A percentile compares a stretch with the other conserved stretches of the same genome.
Conservation (phyloP, 306 rosid genomes). For the Sphenostylis stenocarpa region DNA sequence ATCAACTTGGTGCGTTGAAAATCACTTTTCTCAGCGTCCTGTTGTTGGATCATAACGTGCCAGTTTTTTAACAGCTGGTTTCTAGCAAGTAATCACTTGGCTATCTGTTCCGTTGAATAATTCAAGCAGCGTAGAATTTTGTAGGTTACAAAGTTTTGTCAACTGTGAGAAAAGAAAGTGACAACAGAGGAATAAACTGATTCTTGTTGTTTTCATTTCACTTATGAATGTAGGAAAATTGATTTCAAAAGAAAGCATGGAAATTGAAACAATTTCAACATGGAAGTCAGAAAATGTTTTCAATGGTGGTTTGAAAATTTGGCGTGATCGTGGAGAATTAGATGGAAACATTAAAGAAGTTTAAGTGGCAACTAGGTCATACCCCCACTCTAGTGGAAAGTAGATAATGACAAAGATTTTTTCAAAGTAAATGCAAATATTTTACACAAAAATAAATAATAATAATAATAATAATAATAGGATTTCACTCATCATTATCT, state of each 20-base stretch:
- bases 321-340: not conserved
- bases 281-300: not conserved
- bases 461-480: not conserved
- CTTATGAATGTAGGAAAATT: not conserved
- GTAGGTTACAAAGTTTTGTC: not conserved
- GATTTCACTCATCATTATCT: too few species aligned
- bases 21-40: not conserved
- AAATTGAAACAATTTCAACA: not conserved
- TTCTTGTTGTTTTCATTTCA: too few species aligned
- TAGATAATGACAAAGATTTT: not conserved
- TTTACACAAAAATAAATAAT: not conserved
- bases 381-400: not conserved
- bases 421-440: not conserved
- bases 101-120: not conserved
- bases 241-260: not conserved
- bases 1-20: not conserved
- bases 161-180: not conserved
- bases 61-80: too few species aligned
- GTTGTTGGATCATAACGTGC: not conserved
- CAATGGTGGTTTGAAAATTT: slow-evolving; percentile 1
- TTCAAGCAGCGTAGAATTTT: not conserved
- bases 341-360: slow-evolving; percentile 27
- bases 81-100: too few species aligned
- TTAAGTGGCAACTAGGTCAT: slow-evolving; percentile 20
- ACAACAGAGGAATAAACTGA: not conserved